Conservation (phyloP, 148 eudicot genomes). For the Silene conica region DNA sequence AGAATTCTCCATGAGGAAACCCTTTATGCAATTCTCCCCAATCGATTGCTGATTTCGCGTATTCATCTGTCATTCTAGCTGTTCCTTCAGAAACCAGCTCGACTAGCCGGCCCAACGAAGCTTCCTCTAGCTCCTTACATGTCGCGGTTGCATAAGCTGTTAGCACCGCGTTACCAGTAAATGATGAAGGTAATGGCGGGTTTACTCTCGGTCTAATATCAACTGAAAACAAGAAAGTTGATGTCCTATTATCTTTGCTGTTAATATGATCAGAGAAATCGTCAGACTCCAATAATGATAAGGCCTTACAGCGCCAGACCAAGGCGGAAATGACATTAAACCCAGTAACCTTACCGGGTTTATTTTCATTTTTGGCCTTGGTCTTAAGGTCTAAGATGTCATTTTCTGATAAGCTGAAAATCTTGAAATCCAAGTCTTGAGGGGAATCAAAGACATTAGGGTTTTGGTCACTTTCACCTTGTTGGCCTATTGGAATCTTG, state of each 20-base stretch:
- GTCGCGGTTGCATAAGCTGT: conserved; percentile 62
- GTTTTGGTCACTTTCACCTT: conserved; percentile 31
- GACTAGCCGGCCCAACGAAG: conserved; percentile 44
- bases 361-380: conserved; percentile 37
- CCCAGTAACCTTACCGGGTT: conserved; percentile 42
- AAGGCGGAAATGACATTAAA: conserved; percentile 70
- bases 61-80: conserved; percentile 65
- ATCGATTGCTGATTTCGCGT: conserved; percentile 73
- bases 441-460: conserved; percentile 39
- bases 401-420: conserved; percentile 43
- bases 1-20: conserved; percentile 79
- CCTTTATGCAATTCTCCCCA: conserved; percentile 83
- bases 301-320: conserved; percentile 84
- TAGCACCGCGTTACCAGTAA: conserved; percentile 77
- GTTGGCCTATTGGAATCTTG: conserved; percentile 35
- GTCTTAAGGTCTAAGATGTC: conserved; percentile 51
- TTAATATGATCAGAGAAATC: no score
- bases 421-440: conserved; percentile 57
- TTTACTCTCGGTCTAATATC: conserved; percentile 58
- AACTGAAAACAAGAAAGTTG: conserved; percentile 59
- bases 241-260: conserved; percentile 29
- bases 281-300: conserved; percentile 30
- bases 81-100: conserved; percentile 57
- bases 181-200: conserved; percentile 55
- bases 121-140: conserved; percentile 50